A percentile compares a stretch with the other conserved stretches of the same genome.
Evolutionary conservation across 371 early-diverging fungal genomes (phyloP).

Genomic region (Mucor plumbeus): DNA sequence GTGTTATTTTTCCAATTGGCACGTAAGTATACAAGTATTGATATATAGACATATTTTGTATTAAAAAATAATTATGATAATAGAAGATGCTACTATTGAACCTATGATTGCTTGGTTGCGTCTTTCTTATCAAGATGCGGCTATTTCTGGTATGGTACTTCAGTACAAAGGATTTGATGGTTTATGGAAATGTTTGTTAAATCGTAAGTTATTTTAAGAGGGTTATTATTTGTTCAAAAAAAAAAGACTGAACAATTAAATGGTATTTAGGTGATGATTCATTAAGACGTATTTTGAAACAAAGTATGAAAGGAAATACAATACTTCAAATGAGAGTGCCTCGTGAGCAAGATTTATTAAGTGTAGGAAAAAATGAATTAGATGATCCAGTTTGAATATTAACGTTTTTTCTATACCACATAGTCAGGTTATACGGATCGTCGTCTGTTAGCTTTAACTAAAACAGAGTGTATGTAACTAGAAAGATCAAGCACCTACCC

Average conservation of each 20-base stretch:
- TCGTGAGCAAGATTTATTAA: conserved; percentile 38
- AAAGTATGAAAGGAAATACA: conserved; percentile 33
- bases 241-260: not conserved
- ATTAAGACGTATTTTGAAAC: conserved; percentile 34
- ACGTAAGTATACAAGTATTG: conserved; percentile 31
- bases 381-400: not conserved
- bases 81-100: conserved; percentile 60
- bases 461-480: conserved; percentile 9
- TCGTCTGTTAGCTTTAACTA: conserved; percentile 28
- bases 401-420: not conserved
- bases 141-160: conserved; percentile 54
- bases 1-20: conserved; percentile 52
- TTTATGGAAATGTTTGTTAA: conserved; percentile 40
- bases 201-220: conserved; percentile 25
- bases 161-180: conserved; percentile 46
- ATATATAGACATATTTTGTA: not conserved
- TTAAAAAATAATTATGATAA: not conserved
- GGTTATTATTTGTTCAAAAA: not conserved
- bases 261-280: conserved; percentile 28
- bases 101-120: conserved; percentile 53
- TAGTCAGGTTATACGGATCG: conserved; percentile 34
- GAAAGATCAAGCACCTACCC: not conserved
- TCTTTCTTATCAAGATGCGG: conserved; percentile 48
- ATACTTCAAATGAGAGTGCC: conserved; percentile 43
- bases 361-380: conserved; percentile 18